A percentile compares a stretch with the other conserved stretches of the same genome.
These are phyloP conservation scores for Euphrasia arctica DNA, from an alignment of 305 asterid species.

Conservation along the genomic window DNA sequence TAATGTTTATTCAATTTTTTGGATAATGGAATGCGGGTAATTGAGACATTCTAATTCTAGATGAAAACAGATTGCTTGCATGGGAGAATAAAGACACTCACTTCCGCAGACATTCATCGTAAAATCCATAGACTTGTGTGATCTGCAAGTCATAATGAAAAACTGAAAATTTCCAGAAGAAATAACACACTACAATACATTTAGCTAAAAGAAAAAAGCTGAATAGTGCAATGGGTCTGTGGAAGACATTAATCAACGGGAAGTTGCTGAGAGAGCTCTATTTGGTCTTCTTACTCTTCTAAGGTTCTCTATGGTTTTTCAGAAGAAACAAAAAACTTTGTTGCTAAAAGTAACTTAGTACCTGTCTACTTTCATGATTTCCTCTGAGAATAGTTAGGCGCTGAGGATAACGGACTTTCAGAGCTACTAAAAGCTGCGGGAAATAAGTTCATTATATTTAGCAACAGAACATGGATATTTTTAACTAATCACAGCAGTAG, in stretches of 20 bases:
- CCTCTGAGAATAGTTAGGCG: constrained; percentile 94
- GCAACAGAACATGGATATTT: constrained; percentile 16
- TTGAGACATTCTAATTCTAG: constrained; percentile 20
- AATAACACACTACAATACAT: constrained; percentile 9
- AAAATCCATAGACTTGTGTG: constrained; percentile 97
- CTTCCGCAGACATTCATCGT: constrained; percentile 97
- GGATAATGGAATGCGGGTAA: constrained; percentile 19
- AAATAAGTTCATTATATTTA: constrained; percentile 25
- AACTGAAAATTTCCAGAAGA: constrained; percentile 23
- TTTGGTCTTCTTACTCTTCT: neutral
- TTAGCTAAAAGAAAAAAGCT: constrained; percentile 1
- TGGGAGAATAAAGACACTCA: constrained; percentile 47
- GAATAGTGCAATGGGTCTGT: no score
- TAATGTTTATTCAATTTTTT: constrained; percentile 3
- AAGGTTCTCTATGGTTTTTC: neutral
- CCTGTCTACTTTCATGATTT: constrained; percentile 98
- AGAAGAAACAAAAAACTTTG: neutral
- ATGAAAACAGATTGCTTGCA: constrained; percentile 20
- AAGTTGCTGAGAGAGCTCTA: constrained; percentile 5
- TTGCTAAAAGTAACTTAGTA: constrained; percentile 23
- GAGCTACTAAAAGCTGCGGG: constrained; percentile 81
- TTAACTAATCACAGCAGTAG: neutral
- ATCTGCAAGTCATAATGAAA: constrained; percentile 55
- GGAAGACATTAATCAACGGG: constrained; percentile 4
- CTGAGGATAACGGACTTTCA: constrained; percentile 89